Conservation (phyloP, 495 filamentous ascomycete species). For the Daldinia decipiens region DNA sequence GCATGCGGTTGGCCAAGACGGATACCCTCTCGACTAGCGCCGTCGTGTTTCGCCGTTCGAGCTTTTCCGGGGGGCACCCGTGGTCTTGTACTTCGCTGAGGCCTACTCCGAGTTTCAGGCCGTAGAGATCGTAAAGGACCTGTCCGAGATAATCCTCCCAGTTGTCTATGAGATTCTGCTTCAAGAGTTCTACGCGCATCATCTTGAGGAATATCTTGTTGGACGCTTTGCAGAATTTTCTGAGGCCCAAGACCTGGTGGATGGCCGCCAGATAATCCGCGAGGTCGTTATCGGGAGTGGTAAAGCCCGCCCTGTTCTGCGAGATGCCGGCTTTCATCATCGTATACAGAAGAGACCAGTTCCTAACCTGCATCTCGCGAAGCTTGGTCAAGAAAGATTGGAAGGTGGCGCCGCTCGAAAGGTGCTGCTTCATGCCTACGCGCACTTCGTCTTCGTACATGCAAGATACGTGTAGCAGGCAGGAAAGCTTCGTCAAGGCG, state of each 20-base stretch:
- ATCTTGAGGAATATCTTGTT: constrained; percentile 88
- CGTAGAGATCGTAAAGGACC: constrained; percentile 88
- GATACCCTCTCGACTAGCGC: constrained; percentile 85
- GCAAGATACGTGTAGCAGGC: constrained; percentile 79
- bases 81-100: constrained; percentile 77
- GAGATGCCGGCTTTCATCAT: constrained; percentile 78
- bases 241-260: constrained; percentile 85
- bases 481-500: constrained; percentile 71
- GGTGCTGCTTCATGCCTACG: constrained; percentile 69
- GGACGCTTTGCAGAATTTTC: constrained; percentile 86
- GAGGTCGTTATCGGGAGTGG: constrained; percentile 71
- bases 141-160: constrained; percentile 85
- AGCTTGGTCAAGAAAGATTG: constrained; percentile 74
- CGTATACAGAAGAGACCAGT: constrained; percentile 81
- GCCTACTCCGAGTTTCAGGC: constrained; percentile 77
- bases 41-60: constrained; percentile 79
- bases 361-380: constrained; percentile 87
- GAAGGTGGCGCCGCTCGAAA: constrained; percentile 49
- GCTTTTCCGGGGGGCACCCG: constrained; percentile 74
- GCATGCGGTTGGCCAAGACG: constrained; percentile 79
- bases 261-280: constrained; percentile 79
- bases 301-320: constrained; percentile 71
- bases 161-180: constrained; percentile 69
- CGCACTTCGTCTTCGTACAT: constrained; percentile 84
- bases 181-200: constrained; percentile 81